Conservation (phyloP, 148 eudicot species). For the Dysphania ambrosioides region DNA sequence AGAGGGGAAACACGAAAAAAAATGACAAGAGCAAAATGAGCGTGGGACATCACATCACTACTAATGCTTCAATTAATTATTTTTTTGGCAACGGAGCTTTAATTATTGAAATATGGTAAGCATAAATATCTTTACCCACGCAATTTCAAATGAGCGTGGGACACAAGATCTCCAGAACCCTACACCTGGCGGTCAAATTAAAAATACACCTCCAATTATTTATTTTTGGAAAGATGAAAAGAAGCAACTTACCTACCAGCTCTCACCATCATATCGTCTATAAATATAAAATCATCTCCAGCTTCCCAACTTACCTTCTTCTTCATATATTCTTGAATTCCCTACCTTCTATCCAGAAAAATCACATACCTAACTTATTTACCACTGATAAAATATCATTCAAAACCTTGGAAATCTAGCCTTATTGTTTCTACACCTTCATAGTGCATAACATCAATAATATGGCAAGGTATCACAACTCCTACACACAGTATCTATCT, state of each 20-base stretch:
- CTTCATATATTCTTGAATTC: constrained; percentile 11
- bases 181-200: background rate
- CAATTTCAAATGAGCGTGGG: background rate
- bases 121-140: background rate
- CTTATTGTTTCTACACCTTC: too few species aligned
- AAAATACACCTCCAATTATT: too few species aligned
- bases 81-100: too few species aligned
- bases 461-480: constrained; percentile 55
- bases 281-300: constrained; percentile 4
- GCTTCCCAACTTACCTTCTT: background rate
- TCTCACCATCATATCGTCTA: too few species aligned
- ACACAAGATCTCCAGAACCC: background rate
- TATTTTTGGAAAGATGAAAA: too few species aligned
- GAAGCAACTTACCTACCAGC: background rate
- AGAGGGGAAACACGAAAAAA: too few species aligned
- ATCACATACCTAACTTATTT: constrained; percentile 6
- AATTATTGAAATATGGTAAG: background rate
- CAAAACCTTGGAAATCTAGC: background rate
- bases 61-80: background rate
- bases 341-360: background rate
- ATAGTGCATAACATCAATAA: too few species aligned
- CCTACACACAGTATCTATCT: constrained; percentile 41
- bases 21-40: background rate
- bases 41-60: background rate
- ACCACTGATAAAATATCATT: background rate